Evolutionary conservation across 2,329 filamentous ascomycete species (phyloP).

Genomic region (Microsporum ferrugineum): DNA sequence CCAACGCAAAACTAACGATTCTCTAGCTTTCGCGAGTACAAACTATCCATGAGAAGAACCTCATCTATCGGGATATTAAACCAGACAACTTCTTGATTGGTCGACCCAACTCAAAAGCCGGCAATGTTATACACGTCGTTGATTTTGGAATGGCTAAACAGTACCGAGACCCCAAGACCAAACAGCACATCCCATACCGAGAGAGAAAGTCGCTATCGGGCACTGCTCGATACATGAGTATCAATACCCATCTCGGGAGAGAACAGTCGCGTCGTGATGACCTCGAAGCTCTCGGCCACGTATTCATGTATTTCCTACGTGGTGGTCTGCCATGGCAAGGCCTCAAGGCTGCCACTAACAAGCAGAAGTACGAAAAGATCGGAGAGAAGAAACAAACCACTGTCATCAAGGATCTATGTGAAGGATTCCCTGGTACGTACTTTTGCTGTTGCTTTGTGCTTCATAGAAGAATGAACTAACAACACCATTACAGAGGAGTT

Average conservation of each 20-base stretch:
- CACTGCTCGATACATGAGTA: slow-evolving; percentile 97
- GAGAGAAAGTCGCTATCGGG: slow-evolving; percentile 95
- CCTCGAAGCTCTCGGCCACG: slow-evolving; percentile 67
- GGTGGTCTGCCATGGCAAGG: slow-evolving; percentile 58
- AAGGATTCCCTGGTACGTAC: slow-evolving; percentile 66
- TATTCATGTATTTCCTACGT: slow-evolving; percentile 59
- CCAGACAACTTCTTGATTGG: slow-evolving; percentile 98
- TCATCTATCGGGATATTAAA: slow-evolving; percentile 98
- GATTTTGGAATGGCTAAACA: slow-evolving; percentile 99
- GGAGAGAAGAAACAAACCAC: slow-evolving; percentile 99
- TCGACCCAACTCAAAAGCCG: slow-evolving; percentile 79
- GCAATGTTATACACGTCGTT: slow-evolving; percentile 96
- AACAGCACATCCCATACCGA: slow-evolving; percentile 95
- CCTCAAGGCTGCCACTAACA: slow-evolving; percentile 57
- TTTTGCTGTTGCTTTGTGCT: not conserved
- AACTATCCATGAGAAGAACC: slow-evolving; percentile 95
- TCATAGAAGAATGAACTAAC: slow-evolving; percentile 15
- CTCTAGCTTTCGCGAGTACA: slow-evolving; percentile 76
- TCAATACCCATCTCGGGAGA: slow-evolving; percentile 94
- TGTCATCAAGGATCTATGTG: slow-evolving; percentile 89
- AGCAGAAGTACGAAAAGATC: slow-evolving; percentile 99
- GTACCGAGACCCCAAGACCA: slow-evolving; percentile 96
- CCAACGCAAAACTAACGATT: slow-evolving; percentile 2
- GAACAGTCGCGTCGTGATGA: slow-evolving; percentile 96
- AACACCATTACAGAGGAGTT: slow-evolving; percentile 60